Evolutionary conservation across 768 basidiomycete species (phyloP), one percentile per base, ranked within the genome.

Genomic region (Amanita exitialis): DNA sequence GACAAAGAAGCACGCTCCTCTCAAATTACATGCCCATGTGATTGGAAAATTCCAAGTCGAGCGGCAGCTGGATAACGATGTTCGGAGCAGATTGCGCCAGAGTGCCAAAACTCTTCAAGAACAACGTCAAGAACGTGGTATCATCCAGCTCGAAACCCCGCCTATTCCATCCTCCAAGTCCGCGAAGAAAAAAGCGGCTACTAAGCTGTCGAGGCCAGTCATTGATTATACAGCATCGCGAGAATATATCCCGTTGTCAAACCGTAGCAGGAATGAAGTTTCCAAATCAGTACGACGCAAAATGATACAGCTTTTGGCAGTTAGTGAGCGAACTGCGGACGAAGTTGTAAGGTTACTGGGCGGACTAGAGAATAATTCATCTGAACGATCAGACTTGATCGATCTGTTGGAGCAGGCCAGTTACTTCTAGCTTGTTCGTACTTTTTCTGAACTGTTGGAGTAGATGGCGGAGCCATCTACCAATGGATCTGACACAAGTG

Each of bases 21-120:
- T 90, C 57, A 87, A 85, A 62, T 76, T 85, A 16, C 77, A 82
- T 57, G 87, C 84, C 54, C 81, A 79, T 57, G 78, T 90, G 39
- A 71, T 77, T n/a, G 85, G 85, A 34, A 87, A 83, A 63, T 78
- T 86, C 61, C 71, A 68, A 32, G 79, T 89, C 47, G 79, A 81
- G 45, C 78, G 77, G 44, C 74, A 86, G 58, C 72, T 86, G 32
- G 76, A 68, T 6, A 57, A 70, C 58, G 51, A 70, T 58, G 63
- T 77, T 59, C 62, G 74, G 39, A 69, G 68, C 52, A 71, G 66
- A 54, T 61, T 77, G 53, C 68, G 71, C 66, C 63, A 79, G 68
- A 68, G 69, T 55, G 70, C 76, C 21, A 41, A 43, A 39, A 42
- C 49, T n/a, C 49, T 72, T 49, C 72, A 66, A 20, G 68, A 67